These are phyloP conservation scores for Clonostachys rosea DNA, from an alignment of 2,329 filamentous ascomycete species.

Conservation along the genomic window DNA sequence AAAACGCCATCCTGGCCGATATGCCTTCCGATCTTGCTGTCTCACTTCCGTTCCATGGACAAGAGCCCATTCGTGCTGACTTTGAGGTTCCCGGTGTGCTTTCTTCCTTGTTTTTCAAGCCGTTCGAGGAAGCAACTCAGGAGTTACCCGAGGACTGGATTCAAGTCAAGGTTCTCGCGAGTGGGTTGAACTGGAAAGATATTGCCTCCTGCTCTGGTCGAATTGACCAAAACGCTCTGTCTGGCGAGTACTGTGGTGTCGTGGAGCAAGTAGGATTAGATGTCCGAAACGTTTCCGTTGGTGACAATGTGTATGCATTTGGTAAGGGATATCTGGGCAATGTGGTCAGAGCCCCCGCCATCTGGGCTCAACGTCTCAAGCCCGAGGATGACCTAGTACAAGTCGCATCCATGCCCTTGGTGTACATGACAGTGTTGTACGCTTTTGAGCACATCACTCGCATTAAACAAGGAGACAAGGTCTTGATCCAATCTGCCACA, in stretches of 20 bases:
- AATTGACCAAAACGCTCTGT: slow-evolving; percentile 12
- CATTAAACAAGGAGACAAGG: slow-evolving; percentile 13
- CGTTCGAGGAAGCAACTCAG: background rate
- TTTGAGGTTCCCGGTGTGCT: background rate
- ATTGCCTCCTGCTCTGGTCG: slow-evolving; percentile 14
- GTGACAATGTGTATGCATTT: slow-evolving; percentile 18
- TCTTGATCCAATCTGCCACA: slow-evolving; percentile 24
- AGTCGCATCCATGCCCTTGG: slow-evolving; percentile 11
- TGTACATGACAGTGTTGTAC: slow-evolving; percentile 22
- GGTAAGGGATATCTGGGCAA: slow-evolving; percentile 14
- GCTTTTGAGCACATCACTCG: slow-evolving; percentile 18
- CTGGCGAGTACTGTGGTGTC: slow-evolving; percentile 15
- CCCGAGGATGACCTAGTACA: slow-evolving; percentile 8
- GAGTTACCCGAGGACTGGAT: slow-evolving; percentile 7
- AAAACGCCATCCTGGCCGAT: background rate
- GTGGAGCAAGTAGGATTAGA: slow-evolving; percentile 10
- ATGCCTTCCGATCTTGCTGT: background rate
- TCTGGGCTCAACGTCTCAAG: background rate
- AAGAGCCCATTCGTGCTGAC: background rate
- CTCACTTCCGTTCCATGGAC: background rate
- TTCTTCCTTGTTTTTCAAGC: background rate
- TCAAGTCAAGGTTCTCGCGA: slow-evolving; percentile 17
- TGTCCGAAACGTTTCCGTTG: slow-evolving; percentile 7
- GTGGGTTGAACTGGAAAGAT: slow-evolving; percentile 11
- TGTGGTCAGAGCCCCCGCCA: background rate